These are phyloP conservation scores for Trametes cingulata DNA, from an alignment of 768 basidiomycete species.

Conservation along the genomic window DNA sequence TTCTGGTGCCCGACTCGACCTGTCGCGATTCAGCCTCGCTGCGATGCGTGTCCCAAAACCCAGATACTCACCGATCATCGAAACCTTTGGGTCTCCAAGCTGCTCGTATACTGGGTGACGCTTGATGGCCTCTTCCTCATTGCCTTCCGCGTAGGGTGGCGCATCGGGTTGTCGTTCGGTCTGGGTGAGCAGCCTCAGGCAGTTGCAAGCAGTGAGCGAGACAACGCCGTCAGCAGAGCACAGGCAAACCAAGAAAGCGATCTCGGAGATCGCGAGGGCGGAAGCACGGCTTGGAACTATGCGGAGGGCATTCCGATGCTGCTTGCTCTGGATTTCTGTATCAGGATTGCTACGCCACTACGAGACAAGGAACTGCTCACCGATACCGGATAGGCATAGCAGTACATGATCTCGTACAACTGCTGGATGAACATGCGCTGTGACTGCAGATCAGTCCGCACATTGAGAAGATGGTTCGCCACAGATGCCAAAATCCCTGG, in stretches of 20 bases:
- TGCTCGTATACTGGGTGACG: slow-evolving; percentile 77
- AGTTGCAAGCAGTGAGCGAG: slow-evolving; percentile 66
- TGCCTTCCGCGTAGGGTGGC: slow-evolving; percentile 49
- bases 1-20: slow-evolving; percentile 83
- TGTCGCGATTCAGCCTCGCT: slow-evolving; percentile 27
- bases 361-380: neutral
- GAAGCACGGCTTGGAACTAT: slow-evolving; percentile 53
- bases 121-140: slow-evolving; percentile 64
- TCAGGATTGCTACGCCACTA: neutral
- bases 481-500: slow-evolving; percentile 45
- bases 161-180: slow-evolving; percentile 64
- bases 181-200: slow-evolving; percentile 66
- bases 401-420: slow-evolving; percentile 58
- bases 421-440: slow-evolving; percentile 73
- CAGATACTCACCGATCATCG: slow-evolving; percentile 60
- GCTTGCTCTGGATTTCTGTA: slow-evolving; percentile 21
- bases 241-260: slow-evolving; percentile 69
- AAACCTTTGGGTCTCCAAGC: slow-evolving; percentile 71
- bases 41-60: neutral
- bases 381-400: slow-evolving; percentile 35
- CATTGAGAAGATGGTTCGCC: slow-evolving; percentile 55
- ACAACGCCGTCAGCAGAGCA: slow-evolving; percentile 69
- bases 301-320: slow-evolving; percentile 51
- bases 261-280: slow-evolving; percentile 68
- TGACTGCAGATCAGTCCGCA: slow-evolving; percentile 58